These are phyloP conservation scores for Apodospora peruviana DNA, from an alignment of 495 filamentous ascomycete genomes.

Conservation along the genomic window DNA sequence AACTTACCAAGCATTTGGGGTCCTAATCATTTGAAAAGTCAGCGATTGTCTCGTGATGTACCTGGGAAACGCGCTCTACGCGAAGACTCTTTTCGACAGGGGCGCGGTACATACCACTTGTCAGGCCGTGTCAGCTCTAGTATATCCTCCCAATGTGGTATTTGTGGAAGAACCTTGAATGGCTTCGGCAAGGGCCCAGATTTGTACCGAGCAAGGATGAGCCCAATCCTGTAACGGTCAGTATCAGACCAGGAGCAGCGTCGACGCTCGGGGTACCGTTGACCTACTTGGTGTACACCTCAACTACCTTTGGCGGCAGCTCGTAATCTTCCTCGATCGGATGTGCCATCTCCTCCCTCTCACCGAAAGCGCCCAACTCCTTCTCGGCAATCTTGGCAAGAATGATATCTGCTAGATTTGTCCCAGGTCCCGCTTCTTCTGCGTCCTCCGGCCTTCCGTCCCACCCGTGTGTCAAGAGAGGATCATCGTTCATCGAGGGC, in stretches of 20 bases:
- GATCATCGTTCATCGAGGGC: conserved; percentile 44
- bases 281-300: conserved; percentile 84
- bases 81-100: no score
- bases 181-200: conserved; percentile 93
- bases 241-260: conserved; percentile 4
- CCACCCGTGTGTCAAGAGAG: conserved; percentile 47
- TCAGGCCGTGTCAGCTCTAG: conserved; percentile 24
- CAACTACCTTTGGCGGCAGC: conserved; percentile 83
- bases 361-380: conserved; percentile 60
- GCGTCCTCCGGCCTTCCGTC: conserved; percentile 32
- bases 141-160: conserved; percentile 86
- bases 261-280: background rate
- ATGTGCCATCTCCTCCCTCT: conserved; percentile 21
- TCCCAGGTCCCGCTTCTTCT: conserved; percentile 51
- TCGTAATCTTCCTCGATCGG: conserved; percentile 72
- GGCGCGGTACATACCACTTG: no score
- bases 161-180: conserved; percentile 90
- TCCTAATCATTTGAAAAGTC: conserved; percentile 42
- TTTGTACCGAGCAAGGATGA: conserved; percentile 87
- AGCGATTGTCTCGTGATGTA: conserved; percentile 1
- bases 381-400: conserved; percentile 89
- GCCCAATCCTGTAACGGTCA: conserved; percentile 57
- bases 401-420: conserved; percentile 87
- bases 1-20: conserved; percentile 53
- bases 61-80: no score